phyloP scores from a whole-genome alignment of 441 rosid genomes.

The Mallotus japonicus region DNA sequence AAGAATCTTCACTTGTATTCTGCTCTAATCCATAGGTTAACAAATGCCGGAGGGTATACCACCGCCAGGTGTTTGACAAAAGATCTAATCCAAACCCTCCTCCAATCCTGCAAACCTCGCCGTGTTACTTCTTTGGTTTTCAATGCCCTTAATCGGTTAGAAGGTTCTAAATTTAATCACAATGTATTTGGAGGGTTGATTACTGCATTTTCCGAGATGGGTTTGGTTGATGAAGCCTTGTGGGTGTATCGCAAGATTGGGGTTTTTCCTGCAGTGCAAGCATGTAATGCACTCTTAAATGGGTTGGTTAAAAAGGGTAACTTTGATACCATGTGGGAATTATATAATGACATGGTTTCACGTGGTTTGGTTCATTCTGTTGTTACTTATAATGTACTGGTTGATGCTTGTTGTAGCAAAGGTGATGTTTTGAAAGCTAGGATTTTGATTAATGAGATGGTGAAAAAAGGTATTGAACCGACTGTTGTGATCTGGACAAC shows the following conservation, averaged over 20 bases:
- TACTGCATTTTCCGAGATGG: slow-evolving; percentile 50
- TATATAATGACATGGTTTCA: slow-evolving; percentile 43
- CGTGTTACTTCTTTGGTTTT: slow-evolving; percentile 35
- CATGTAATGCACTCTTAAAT: slow-evolving; percentile 52
- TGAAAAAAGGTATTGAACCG: slow-evolving; percentile 41
- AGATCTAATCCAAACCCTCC: slow-evolving; percentile 48
- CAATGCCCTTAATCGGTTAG: slow-evolving; percentile 38
- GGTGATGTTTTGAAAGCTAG: slow-evolving; percentile 42
- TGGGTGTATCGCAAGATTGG: slow-evolving; percentile 45
- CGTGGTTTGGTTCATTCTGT: slow-evolving; percentile 53
- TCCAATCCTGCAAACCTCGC: slow-evolving; percentile 31
- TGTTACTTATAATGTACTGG: slow-evolving; percentile 54
- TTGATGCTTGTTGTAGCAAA: slow-evolving; percentile 54
- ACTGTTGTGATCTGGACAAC: slow-evolving; percentile 53
- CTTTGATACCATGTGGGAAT: slow-evolving; percentile 48
- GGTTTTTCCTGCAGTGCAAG: slow-evolving; percentile 41
- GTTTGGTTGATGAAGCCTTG: slow-evolving; percentile 53
- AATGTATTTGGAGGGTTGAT: slow-evolving; percentile 57
- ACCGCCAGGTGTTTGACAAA: slow-evolving; percentile 70
- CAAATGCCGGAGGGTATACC: slow-evolving; percentile 35
- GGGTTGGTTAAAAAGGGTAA: slow-evolving; percentile 45
- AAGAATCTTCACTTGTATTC: slow-evolving; percentile 38
- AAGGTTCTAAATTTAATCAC: slow-evolving; percentile 31
- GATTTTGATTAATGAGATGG: slow-evolving; percentile 50
- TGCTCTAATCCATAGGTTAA: slow-evolving; percentile 32